Base-by-base conservation (phyloP, 495 filamentous ascomycete species). In the Astrocystis sublimbata region DNA sequence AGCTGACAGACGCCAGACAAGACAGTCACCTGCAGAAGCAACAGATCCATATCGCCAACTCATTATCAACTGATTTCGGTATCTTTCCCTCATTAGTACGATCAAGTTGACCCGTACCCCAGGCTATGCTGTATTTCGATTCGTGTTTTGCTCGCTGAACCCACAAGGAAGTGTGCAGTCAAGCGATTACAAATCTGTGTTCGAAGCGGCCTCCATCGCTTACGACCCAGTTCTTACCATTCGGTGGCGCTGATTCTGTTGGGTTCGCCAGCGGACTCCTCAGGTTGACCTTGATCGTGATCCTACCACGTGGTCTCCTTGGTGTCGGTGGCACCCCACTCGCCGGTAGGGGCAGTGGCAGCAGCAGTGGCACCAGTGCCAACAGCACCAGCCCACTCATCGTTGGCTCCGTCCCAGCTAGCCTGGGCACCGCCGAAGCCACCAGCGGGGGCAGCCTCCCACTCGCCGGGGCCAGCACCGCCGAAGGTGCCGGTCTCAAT, bases 11-110 rank as follows among this genome's bases (percentile, higher is more conserved):
- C 68, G 68, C 75, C 76, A 79, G n/a, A 82, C 54, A 65, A 67
- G 59, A 61, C 26, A 63, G 59, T 65, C 26, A 58, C 35, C 56
- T 30, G 28, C 55, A 43, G 30, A 53, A 60, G 50, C 31, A 61
- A 42, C 77, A 82, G 78, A 65, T 65, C 63, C 54, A 60, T 47
- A 55, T 61, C 45, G 58, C 60, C 63, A n/a, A n/a, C n/a, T n/a
- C n/a, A n/a, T 50, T 60, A 46, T 36, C 58, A 58, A 45, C 65
- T 53, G 64, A 68, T 55, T 67, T 69, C 77, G 81, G 86, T 94
- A 91, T 96, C 92, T 96, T 96, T 96, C 92, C 92, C 91, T 96
- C 92, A 88, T 96, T 81, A 94, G 91, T 85, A 85, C 86, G 78
- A 77, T 84, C 81, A 87, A 83, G 84, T 79, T 75, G 64, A 77